phyloP scores from a whole-genome alignment of 31 red algal genomes.

The Endocladia muricata region DNA sequence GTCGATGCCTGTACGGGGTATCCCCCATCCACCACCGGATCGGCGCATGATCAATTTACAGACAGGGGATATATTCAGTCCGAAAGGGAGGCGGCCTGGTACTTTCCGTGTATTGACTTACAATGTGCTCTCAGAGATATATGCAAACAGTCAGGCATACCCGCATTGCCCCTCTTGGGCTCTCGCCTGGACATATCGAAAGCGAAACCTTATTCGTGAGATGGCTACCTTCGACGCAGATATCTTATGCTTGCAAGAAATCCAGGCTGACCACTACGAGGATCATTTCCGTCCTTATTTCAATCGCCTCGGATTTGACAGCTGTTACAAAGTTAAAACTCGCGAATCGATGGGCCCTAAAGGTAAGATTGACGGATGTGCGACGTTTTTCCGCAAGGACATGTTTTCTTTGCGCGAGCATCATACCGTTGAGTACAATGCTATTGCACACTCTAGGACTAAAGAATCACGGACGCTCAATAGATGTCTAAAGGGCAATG shows the following conservation, averaged over 20 bases:
- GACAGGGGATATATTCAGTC: slow-evolving; percentile 47
- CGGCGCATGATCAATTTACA: slow-evolving; percentile 62
- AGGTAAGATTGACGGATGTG: slow-evolving; percentile 97
- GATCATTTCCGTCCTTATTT: slow-evolving; percentile 88
- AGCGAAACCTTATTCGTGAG: slow-evolving; percentile 82
- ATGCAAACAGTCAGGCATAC: slow-evolving; percentile 69
- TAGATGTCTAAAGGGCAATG: slow-evolving; percentile 83
- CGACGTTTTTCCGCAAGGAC: slow-evolving; percentile 85
- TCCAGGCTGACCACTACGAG: slow-evolving; percentile 96
- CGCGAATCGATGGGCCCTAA: slow-evolving; percentile 87
- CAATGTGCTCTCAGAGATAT: slow-evolving; percentile 94
- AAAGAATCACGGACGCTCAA: slow-evolving; percentile 68
- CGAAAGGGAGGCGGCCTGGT: slow-evolving; percentile 43
- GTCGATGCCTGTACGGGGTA: slow-evolving; percentile 41
- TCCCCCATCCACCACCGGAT: slow-evolving; percentile 60
- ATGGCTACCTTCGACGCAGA: slow-evolving; percentile 73
- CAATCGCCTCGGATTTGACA: slow-evolving; percentile 67
- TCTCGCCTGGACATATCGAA: slow-evolving; percentile 90
- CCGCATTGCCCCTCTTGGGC: slow-evolving; percentile 88
- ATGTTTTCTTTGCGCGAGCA: slow-evolving; percentile 70
- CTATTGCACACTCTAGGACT: slow-evolving; percentile 62
- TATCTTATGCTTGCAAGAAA: slow-evolving; percentile 93
- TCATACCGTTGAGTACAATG: slow-evolving; percentile 79
- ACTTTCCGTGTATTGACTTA: slow-evolving; percentile 86
- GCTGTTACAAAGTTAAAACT: slow-evolving; percentile 87